Base-by-base conservation (phyloP, 345 rosid genomes). In the Dipteronia dyeriana region DNA sequence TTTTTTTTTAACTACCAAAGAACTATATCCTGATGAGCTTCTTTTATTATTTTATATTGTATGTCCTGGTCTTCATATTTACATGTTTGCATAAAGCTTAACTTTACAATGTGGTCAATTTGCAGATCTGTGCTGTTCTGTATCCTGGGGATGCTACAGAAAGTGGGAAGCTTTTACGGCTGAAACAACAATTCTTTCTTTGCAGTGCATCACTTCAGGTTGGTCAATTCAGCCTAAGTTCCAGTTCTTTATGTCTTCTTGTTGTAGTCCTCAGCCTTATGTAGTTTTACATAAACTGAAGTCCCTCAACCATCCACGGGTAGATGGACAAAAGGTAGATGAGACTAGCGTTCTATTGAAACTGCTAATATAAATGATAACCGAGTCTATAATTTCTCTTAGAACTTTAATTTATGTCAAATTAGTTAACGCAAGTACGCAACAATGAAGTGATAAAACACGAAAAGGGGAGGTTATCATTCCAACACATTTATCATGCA, bases 71-170 rank as follows among this genome's bases (percentile, higher is more conserved):
- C 47, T 74, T 6, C 54, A 13, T 39, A 1, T 51, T 75, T 53
- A 43, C 57, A 39, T 63, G 45, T 72, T 80, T 72, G 38, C 78
- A 61, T 71, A 25, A 71, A 57, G 60, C 73, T 26, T 31, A 14
- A 51, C 26, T 74, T 23, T 57, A 41, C 7, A 20, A 31, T 49
- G 9, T 60, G 78, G 31, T 74, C 53, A 45, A 63, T 75, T 2
- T 81, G 82, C 88, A 92, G 99, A 96, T 96, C 26, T 96, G 98
- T 85, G 95, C 99, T 78, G 91, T 96, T 73, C 87, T 93, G 70
- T 96, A 96, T 86, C 99, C 98, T 70, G 98, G 99, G 61, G 99
- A 96, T 91, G 95, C 98, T 66, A 92, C 97, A n/a, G 99, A 93
- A 84, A 80, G 79, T 54, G 99, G 99, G 76, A 96, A 96, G 89